Percentiles rank a stretch among this genome's conserved stretches.
Conservation (phyloP, 2,329 filamentous ascomycete species). For the Fusarium sp. region DNA sequence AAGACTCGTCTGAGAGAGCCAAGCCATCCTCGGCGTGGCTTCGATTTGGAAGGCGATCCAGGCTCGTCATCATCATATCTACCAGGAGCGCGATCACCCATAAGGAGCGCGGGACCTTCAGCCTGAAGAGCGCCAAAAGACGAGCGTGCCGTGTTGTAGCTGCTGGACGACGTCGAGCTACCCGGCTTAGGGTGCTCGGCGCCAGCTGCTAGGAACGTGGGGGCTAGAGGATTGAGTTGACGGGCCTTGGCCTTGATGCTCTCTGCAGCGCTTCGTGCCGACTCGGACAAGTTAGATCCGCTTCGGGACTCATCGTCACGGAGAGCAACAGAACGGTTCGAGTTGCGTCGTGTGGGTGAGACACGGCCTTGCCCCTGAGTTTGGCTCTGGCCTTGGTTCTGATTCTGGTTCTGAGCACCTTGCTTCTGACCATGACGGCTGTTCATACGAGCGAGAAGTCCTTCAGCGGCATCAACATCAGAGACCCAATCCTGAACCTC, state of each 20-base stretch:
- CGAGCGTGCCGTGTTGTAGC: constrained; percentile 66
- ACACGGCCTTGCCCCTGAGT: constrained; percentile 43
- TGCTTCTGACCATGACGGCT: constrained; percentile 40
- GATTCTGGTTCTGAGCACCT: constrained; percentile 10
- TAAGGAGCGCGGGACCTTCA: constrained; percentile 64
- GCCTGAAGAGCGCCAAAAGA: constrained; percentile 65
- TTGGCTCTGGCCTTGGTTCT: neutral
- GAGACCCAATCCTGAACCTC: constrained; percentile 71
- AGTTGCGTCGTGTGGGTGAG: constrained; percentile 56
- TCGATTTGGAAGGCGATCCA: constrained; percentile 69
- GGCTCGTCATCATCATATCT: constrained; percentile 55
- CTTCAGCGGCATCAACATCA: constrained; percentile 67
- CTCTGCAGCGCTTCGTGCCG: constrained; percentile 60
- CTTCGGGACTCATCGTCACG: constrained; percentile 65
- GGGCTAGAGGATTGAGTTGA: constrained; percentile 50
- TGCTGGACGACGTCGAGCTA: constrained; percentile 56
- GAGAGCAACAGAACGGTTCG: constrained; percentile 50
- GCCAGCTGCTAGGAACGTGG: constrained; percentile 41
- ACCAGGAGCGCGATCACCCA: constrained; percentile 46
- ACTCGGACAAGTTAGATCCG: constrained; percentile 69
- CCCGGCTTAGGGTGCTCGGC: constrained; percentile 50
- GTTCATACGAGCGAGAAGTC: constrained; percentile 61
- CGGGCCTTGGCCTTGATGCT: constrained; percentile 53
- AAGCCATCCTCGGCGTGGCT: constrained; percentile 72
- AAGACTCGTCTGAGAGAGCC: constrained; percentile 76